Base-by-base conservation (phyloP, 805 yeast genomes). In the Pichia occidentalis region DNA sequence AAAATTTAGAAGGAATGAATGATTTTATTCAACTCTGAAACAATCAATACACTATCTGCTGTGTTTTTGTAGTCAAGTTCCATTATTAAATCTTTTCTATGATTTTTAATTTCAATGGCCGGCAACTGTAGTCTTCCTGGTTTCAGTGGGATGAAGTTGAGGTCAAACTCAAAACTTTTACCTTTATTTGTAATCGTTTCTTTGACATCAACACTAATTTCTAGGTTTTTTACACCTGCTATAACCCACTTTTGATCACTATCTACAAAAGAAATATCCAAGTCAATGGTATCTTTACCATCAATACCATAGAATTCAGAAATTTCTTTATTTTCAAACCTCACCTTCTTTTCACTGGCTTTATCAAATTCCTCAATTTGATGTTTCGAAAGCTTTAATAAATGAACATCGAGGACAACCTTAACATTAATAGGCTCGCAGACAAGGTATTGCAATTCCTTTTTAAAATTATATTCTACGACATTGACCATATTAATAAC, bases 71-170 rank as follows among this genome's bases (percentile, higher is more conserved):
- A 71, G 40, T 80, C 84, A 4, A 80, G 57, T 42, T 84, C 86
- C 66, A 75, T 69, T 59, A 67, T 43, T 56, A 64, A 34, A 24
- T 55, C 47, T 46, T 56, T 58, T 12, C 48, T 36, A 26, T 53
- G 29, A 24, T 48, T 53, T 29, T 56, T 59, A 13, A 81, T 64
- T 22, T 68, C 71, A 4, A 85, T 63, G 38, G 64, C 70, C 0
- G 97, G 97, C 24, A 84, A 63, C 2, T 67, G 59, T 8, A 88
- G 53, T 41, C 79, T 77, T 0, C 97, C 97, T 17, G 79, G 75
- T 43, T 74, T 80, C 37, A 86, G 56, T 1, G 97, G 97, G 12
- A 85, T 69, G 44, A 88, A 57, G 3, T 70, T 61, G 13, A 87
- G 41, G 13, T 67, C 56, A 25, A 66, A 48, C 4, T 48, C 45